Conservation (phyloP, 2,329 filamentous ascomycete species). For the Cladobotryum protrusum region DNA sequence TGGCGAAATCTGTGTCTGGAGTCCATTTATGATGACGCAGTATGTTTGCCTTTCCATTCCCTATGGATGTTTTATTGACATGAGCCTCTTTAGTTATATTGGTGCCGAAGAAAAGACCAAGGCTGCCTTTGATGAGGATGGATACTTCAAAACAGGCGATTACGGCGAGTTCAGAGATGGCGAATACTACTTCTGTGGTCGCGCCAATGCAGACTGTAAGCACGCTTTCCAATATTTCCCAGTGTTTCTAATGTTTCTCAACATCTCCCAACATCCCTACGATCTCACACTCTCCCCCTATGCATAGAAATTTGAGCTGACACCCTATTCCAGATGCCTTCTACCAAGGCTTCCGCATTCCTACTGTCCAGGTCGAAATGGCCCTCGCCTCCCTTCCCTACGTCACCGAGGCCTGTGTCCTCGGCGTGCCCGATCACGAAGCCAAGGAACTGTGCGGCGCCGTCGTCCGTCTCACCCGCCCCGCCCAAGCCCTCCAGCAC, state of each 20-base stretch:
- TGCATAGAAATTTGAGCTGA: neutral
- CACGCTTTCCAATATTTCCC: neutral
- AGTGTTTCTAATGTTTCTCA: neutral
- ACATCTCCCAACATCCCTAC: neutral
- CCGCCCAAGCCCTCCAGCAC: neutral
- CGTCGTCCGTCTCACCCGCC: slow-evolving; percentile 11
- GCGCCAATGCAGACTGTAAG: slow-evolving; percentile 16
- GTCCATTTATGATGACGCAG: slow-evolving; percentile 13
- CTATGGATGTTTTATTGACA: neutral
- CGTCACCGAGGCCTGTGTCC: slow-evolving; percentile 16
- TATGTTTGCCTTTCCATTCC: slow-evolving; percentile 2
- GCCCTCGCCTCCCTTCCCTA: slow-evolving; percentile 15
- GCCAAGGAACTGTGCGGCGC: slow-evolving; percentile 16
- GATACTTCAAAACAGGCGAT: slow-evolving; percentile 90
- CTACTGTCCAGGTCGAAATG: slow-evolving; percentile 14
- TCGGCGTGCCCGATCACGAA: slow-evolving; percentile 17
- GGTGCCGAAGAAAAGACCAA: slow-evolving; percentile 64
- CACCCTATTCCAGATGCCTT: slow-evolving; percentile 6
- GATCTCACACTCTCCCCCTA: neutral
- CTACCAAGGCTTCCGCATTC: slow-evolving; percentile 11
- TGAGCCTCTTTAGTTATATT: slow-evolving; percentile 14
- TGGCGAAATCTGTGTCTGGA: slow-evolving; percentile 16
- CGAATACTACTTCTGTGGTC: slow-evolving; percentile 17
- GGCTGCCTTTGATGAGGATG: slow-evolving; percentile 71
- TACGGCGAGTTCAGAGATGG: slow-evolving; percentile 60